These are phyloP conservation scores for Biscogniauxia marginata DNA, from an alignment of 2,329 filamentous ascomycete species.

Conservation along the genomic window DNA sequence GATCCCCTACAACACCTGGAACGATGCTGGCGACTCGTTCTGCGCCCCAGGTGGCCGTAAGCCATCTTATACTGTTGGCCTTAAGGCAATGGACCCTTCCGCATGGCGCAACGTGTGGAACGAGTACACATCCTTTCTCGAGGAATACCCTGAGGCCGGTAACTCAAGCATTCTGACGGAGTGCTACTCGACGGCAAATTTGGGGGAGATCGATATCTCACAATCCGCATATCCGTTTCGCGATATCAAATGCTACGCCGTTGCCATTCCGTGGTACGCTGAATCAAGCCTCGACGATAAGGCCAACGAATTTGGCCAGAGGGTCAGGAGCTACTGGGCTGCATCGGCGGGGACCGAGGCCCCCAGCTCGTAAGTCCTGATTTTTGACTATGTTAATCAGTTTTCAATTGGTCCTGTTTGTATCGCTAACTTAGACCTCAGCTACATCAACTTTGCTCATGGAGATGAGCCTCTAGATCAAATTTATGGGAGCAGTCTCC, in stretches of 20 bases:
- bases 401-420: background rate
- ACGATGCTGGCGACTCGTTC: slow-evolving; percentile 36
- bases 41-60: slow-evolving; percentile 39
- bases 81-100: slow-evolving; percentile 33
- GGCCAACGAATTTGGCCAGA: slow-evolving; percentile 34
- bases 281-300: slow-evolving; percentile 34
- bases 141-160: slow-evolving; percentile 29
- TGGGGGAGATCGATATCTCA: slow-evolving; percentile 17
- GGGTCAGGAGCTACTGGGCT: slow-evolving; percentile 31
- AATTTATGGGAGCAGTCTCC: slow-evolving; percentile 26
- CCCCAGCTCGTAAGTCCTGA: slow-evolving; percentile 18
- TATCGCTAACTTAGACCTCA: slow-evolving; percentile 11
- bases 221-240: slow-evolving; percentile 33
- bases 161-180: slow-evolving; percentile 36
- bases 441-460: slow-evolving; percentile 35
- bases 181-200: slow-evolving; percentile 37
- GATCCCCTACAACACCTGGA: slow-evolving; percentile 38
- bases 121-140: slow-evolving; percentile 35
- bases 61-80: slow-evolving; percentile 35
- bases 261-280: slow-evolving; percentile 40
- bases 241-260: slow-evolving; percentile 35
- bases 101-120: slow-evolving; percentile 41
- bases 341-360: slow-evolving; percentile 15
- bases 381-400: background rate
- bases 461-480: slow-evolving; percentile 30